Conservation (phyloP, 371 early-diverging fungal species). For the Umbelopsis sp. region DNA sequence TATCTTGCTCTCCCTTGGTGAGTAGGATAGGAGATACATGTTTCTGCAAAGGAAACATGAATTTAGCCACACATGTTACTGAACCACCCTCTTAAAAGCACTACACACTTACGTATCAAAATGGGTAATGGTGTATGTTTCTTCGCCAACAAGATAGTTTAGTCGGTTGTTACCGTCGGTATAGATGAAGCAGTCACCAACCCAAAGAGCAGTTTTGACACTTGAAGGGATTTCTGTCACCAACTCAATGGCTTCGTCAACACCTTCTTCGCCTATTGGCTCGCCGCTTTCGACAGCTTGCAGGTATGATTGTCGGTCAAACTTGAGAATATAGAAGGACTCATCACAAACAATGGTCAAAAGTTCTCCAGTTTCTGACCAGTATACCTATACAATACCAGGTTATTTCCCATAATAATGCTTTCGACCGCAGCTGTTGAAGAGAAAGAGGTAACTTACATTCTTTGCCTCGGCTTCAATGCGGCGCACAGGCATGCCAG, state of each 20-base stretch:
- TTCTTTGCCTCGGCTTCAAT: constrained; percentile 90
- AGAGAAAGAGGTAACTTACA: constrained; percentile 40
- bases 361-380: constrained; percentile 94
- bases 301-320: constrained; percentile 83
- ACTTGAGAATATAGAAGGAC: constrained; percentile 89
- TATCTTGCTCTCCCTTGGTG: constrained; percentile 92
- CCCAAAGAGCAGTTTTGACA: constrained; percentile 94
- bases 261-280: constrained; percentile 88
- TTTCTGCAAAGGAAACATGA: constrained; percentile 41
- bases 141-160: constrained; percentile 93
- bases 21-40: constrained; percentile 92
- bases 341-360: constrained; percentile 93
- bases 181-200: constrained; percentile 98
- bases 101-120: constrained; percentile 73
- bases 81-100: too few relatives aligned
- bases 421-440: too few relatives aligned
- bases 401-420: background rate
- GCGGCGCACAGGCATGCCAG: constrained; percentile 86
- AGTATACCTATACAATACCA: constrained; percentile 57
- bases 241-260: constrained; percentile 95
- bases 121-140: constrained; percentile 91
- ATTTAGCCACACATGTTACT: too few relatives aligned
- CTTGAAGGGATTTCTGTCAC: constrained; percentile 90
- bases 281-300: constrained; percentile 77
- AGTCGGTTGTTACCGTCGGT: constrained; percentile 88